phyloP scores from a whole-genome alignment of 768 basidiomycete genomes.

The Mycena floridula region DNA sequence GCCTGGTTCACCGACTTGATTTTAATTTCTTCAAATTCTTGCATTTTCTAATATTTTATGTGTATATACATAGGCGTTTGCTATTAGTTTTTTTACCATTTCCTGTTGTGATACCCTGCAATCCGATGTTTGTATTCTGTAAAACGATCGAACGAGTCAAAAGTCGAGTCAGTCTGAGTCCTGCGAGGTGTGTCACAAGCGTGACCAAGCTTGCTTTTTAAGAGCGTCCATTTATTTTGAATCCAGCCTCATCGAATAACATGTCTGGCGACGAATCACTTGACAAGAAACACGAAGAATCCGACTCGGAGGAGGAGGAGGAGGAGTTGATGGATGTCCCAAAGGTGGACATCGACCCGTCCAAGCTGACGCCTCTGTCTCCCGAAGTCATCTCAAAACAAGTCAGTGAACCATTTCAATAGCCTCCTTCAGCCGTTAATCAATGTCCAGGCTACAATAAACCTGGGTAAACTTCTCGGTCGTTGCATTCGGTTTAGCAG shows the following conservation, averaged over 20 bases:
- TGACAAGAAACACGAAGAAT: slow-evolving; percentile 59
- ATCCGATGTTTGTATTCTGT: too few relatives aligned
- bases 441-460: slow-evolving; percentile 77
- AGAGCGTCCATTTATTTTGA: too few relatives aligned
- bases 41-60: too few relatives aligned
- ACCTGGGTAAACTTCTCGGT: slow-evolving; percentile 57
- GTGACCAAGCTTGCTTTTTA: too few relatives aligned
- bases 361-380: slow-evolving; percentile 81
- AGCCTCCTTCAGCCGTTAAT: not conserved
- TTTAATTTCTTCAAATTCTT: too few relatives aligned
- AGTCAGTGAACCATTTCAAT: slow-evolving; percentile 34
- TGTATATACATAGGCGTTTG: too few relatives aligned
- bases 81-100: too few relatives aligned
- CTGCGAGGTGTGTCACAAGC: too few relatives aligned
- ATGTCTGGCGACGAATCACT: slow-evolving; percentile 71
- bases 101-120: too few relatives aligned
- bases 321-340: slow-evolving; percentile 53
- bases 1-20: slow-evolving; percentile 16
- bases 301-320: slow-evolving; percentile 62
- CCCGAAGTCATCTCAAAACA: slow-evolving; percentile 91
- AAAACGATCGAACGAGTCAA: too few relatives aligned
- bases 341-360: slow-evolving; percentile 70
- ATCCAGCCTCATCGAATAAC: too few relatives aligned
- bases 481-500: slow-evolving; percentile 1
- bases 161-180: too few relatives aligned